phyloP scores from a whole-genome alignment of 2,329 filamentous ascomycete species.

The Xylaria sp. region DNA sequence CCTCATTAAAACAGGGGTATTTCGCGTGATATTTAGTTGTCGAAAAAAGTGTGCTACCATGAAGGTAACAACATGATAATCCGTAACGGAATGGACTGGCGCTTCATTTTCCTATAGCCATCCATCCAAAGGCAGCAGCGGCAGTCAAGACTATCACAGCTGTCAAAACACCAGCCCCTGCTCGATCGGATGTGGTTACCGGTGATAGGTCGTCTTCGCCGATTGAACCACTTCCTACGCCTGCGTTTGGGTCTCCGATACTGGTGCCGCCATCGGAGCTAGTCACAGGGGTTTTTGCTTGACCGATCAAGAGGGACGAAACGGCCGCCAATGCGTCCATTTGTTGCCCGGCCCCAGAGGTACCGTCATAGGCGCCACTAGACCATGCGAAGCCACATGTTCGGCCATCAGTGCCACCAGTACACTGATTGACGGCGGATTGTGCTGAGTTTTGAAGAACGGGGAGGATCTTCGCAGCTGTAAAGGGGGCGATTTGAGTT shows the following conservation, averaged over 20 bases:
- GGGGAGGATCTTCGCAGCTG: constrained; percentile 50
- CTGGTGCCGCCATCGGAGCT: constrained; percentile 64
- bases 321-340: constrained; percentile 69
- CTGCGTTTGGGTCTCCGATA: constrained; percentile 57
- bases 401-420: constrained; percentile 50
- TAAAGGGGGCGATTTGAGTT: constrained; percentile 56
- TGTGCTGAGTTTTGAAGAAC: constrained; percentile 54
- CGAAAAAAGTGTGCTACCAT: background rate
- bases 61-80: background rate
- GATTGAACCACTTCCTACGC: constrained; percentile 52
- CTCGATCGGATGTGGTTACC: constrained; percentile 58
- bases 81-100: background rate
- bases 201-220: constrained; percentile 48
- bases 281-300: constrained; percentile 57
- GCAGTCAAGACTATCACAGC: constrained; percentile 56
- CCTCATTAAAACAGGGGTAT: constrained; percentile 31
- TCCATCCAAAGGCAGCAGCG: constrained; percentile 60
- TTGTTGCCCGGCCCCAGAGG: constrained; percentile 67
- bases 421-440: constrained; percentile 54
- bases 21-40: constrained; percentile 12
- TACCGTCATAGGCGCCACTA: constrained; percentile 61
- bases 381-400: constrained; percentile 64
- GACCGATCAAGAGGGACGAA: constrained; percentile 61
- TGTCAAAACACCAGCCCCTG: constrained; percentile 61
- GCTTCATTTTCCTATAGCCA: constrained; percentile 51